Base-by-base conservation (phyloP, 352 stramenopile species). In the Phytophthora palmivora region DNA sequence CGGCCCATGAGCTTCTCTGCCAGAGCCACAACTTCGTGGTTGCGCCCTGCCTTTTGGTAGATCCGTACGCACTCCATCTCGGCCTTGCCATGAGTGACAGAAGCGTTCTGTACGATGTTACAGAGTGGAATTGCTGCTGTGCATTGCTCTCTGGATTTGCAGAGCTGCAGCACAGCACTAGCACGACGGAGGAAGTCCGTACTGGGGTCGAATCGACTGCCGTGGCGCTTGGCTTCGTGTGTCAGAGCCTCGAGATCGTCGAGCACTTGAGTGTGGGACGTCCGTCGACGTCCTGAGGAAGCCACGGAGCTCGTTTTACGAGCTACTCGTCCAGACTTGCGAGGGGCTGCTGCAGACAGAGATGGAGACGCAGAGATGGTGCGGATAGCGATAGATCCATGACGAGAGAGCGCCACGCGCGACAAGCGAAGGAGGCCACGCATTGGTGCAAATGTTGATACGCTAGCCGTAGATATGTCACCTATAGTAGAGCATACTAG, bases 21-120 rank as follows among this genome's bases (percentile, higher is more conserved):
- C 7, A 91, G 55, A 8, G 65, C 55, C 9, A 93, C 37, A 22
- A 81, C 78, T n/a, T 88, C 72, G 22, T 63, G 44, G 60, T 88
- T 63, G 24, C 62, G 70, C 0, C 80, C 82, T 15, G 82, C 72
- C 9, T 70, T 73, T 47, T 89, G 76, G 64, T 85, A 87, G 51
- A 93, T 78, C 32, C 84, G 73, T 44, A 93, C 70, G 51, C 72
- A 81, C 50, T 91, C 80, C 63, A 82, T 82, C 12, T 68, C 67
- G 0, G 76, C 78, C 6, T 71, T 78, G 21, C 68, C 71, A 42
- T 88, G 78, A n/a, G 78, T 38, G 6, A 57, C 38, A 2, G 53
- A 39, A 32, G 74, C 59, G n/a, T 50, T 52, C 44, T 76, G 65
- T 12, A 93, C 75, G 21, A 89, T 50, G 11, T 63, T 51, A 24